Base-by-base conservation (phyloP, 2,329 filamentous ascomycete species). In the Apiospora kogelbergensis region DNA sequence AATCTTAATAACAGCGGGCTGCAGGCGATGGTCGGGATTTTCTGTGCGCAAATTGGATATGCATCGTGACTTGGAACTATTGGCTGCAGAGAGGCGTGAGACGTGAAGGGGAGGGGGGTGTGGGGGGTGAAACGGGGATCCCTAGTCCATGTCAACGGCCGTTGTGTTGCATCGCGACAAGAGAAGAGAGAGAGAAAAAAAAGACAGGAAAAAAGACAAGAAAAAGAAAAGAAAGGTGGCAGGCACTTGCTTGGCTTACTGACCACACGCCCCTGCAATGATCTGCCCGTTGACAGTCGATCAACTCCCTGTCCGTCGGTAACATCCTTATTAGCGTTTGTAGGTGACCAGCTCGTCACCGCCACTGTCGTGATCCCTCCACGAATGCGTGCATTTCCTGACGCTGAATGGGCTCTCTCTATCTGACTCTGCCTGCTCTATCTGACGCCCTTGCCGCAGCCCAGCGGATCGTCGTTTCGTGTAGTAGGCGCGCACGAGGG, bases 41-140 rank as follows among this genome's bases (percentile, higher is more conserved):
- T 37, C 53, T 60, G 53, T 30, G 53, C 53, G 53, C 53, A 60
- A 37, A 60, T 60, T 60, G 53, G 53, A 60, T 60, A 60, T 60
- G 53, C 30, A 60, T 60, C 53, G 53, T n/a, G 30, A 60, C 53
- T 13, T 60, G 53, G 53, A 37, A 60, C 53, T 60, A 60, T 60
- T 60, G 53, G 53, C 30, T 60, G 30, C 53, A 30, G 30, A 60
- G n/a, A 30, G 48, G 26, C 20, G 26, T 60, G 17, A n/a, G 10
- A n/a, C 7, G 53, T 37, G 17, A 33, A 9, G 53, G 26, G 53
- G 53, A 17, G 53, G 53, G 20, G 17, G 6, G 30, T n/a, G 53
- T 30, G 53, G 53, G 20, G 17, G 6, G 30, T n/a, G 53, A 37
- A 60, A 60, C 53, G 30, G 53, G 53, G 53, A 60, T 60, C 53